Conservation (phyloP, 1,139 yeast genomes). For the Entelexis paramagnoliae region DNA sequence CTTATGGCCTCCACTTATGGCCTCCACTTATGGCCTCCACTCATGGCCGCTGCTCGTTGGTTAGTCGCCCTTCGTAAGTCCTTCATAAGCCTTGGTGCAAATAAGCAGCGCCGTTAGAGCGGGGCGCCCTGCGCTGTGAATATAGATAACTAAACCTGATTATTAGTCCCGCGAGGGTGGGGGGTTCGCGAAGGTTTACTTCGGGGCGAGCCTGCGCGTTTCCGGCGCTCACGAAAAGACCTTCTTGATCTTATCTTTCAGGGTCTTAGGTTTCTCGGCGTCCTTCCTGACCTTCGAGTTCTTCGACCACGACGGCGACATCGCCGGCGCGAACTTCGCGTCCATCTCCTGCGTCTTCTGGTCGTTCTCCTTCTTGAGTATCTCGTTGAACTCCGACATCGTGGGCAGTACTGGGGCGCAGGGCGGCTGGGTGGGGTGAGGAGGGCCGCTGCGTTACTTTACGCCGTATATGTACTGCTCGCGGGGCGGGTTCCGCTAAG, state of each 20-base stretch:
- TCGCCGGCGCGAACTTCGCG: constrained; percentile 24
- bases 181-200: background rate
- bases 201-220: background rate
- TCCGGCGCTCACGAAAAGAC: background rate
- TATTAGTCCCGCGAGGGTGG: no score
- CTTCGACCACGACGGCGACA: constrained; percentile 26
- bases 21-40: no score
- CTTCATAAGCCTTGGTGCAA: no score
- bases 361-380: constrained; percentile 13
- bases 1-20: no score
- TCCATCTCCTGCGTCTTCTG: constrained; percentile 22
- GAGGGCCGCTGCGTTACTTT: background rate
- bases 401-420: background rate
- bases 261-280: constrained; percentile 11
- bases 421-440: background rate
- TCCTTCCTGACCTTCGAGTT: constrained; percentile 15
- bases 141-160: background rate
- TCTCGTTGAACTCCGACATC: constrained; percentile 20
- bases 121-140: no score
- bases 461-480: background rate
- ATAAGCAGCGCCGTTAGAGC: no score
- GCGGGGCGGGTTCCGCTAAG: background rate
- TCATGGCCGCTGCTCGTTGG: no score
- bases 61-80: no score
- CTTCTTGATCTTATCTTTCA: constrained; percentile 24